A percentile compares a stretch with the other conserved stretches of the same genome.
These are phyloP conservation scores for Cryptococcus amylolentus DNA, from an alignment of 1,284 basidiomycete genomes.

Conservation along the genomic window DNA sequence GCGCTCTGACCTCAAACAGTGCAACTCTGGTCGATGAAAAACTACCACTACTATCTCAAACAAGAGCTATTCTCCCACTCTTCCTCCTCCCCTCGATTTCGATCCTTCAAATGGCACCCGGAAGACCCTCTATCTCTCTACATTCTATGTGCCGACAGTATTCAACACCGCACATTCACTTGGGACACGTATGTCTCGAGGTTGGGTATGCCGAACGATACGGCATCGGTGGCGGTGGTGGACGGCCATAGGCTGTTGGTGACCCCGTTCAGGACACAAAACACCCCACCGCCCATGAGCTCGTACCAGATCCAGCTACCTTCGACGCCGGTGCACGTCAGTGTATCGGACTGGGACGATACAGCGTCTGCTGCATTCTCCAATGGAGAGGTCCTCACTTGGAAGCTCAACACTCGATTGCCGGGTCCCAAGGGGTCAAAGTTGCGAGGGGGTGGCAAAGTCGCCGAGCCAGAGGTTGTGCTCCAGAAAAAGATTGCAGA, in stretches of 20 bases:
- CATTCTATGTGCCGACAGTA: slow-evolving; percentile 57
- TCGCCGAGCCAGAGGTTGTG: slow-evolving; percentile 56
- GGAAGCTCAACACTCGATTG: slow-evolving; percentile 62
- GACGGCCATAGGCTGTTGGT: slow-evolving; percentile 83
- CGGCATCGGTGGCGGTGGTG: slow-evolving; percentile 82
- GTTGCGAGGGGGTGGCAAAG: slow-evolving; percentile 59
- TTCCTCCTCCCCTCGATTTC: slow-evolving; percentile 57
- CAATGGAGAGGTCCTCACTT: slow-evolving; percentile 58
- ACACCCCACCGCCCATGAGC: slow-evolving; percentile 94
- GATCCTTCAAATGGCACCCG: slow-evolving; percentile 77
- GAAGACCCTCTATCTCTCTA: slow-evolving; percentile 69
- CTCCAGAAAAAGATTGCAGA: slow-evolving; percentile 47
- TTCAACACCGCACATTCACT: slow-evolving; percentile 61
- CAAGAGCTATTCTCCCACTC: slow-evolving; percentile 65
- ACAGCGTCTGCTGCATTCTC: slow-evolving; percentile 63
- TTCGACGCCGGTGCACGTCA: slow-evolving; percentile 62
- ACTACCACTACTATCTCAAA: slow-evolving; percentile 97
- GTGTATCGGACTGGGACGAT: slow-evolving; percentile 62
- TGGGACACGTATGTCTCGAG: slow-evolving; percentile 73
- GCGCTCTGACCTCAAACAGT: slow-evolving; percentile 53
- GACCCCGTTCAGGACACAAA: slow-evolving; percentile 85
- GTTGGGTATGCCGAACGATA: slow-evolving; percentile 66
- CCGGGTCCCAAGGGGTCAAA: slow-evolving; percentile 43
- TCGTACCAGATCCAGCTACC: slow-evolving; percentile 61
- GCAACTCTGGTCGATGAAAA: slow-evolving; percentile 91